These are phyloP conservation scores for Sclerotinia trifoliorum DNA, from an alignment of 2,329 filamentous ascomycete species.

Conservation along the genomic window DNA sequence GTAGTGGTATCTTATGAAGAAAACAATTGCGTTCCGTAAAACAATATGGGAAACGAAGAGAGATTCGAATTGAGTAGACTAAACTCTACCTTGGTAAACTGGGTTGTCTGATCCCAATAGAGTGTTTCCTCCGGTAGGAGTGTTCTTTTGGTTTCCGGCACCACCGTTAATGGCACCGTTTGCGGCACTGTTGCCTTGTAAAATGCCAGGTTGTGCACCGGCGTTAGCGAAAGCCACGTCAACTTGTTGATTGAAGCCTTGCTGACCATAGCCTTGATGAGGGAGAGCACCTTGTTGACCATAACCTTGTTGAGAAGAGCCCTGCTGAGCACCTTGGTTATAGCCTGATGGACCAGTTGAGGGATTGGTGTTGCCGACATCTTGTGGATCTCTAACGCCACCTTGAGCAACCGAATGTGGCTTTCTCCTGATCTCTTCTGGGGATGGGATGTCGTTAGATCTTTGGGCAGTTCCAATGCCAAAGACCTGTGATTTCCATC, in stretches of 20 bases:
- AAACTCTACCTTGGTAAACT: conserved; percentile 20
- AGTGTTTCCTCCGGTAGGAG: conserved; percentile 16
- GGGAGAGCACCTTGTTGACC: neutral
- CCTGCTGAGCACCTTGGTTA: neutral
- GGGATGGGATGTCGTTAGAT: conserved; percentile 67
- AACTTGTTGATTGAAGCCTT: conserved; percentile 17
- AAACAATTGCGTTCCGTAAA: conserved; percentile 17
- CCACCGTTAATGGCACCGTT: conserved; percentile 16
- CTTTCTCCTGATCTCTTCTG: conserved; percentile 56
- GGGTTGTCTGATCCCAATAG: conserved; percentile 27
- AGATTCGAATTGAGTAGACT: neutral
- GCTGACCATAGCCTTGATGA: neutral
- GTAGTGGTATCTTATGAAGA: conserved; percentile 25
- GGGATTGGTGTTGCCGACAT: conserved; percentile 30
- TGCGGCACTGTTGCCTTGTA: neutral
- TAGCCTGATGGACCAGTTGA: neutral
- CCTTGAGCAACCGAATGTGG: conserved; percentile 33
- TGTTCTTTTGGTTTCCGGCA: conserved; percentile 7
- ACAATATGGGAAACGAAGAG: conserved; percentile 14
- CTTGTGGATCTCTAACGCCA: conserved; percentile 34
- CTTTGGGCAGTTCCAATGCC: conserved; percentile 75
- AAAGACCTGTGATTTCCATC: conserved; percentile 95
- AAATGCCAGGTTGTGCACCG: neutral
- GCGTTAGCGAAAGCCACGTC: conserved; percentile 12
- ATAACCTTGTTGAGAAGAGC: neutral